Evolutionary conservation across 768 basidiomycete species (phyloP).

Genomic region (Xanthoconium purpureum): DNA sequence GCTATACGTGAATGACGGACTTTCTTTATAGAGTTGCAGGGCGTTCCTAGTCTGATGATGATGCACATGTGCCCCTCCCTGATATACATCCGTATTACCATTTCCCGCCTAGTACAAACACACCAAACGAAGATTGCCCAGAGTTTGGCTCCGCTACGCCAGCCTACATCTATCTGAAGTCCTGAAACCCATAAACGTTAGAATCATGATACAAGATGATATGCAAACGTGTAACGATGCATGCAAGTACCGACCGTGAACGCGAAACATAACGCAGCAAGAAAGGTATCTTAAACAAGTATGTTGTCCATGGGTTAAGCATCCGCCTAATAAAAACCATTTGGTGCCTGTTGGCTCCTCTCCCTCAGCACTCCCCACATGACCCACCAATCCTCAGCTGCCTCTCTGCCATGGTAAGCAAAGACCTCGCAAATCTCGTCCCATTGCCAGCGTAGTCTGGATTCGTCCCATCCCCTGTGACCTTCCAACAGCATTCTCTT

Average conservation of each 20-base stretch:
- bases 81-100: constrained; percentile 20
- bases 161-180: background rate
- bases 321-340: constrained; percentile 7
- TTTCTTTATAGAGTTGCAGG: constrained; percentile 17
- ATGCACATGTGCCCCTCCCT: constrained; percentile 3
- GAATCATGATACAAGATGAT: background rate
- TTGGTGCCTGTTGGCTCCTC: constrained; percentile 27
- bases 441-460: constrained; percentile 48
- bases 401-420: constrained; percentile 53
- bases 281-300: constrained; percentile 7
- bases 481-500: constrained; percentile 22
- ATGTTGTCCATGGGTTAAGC: constrained; percentile 5
- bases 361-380: constrained; percentile 52
- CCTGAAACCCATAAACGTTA: background rate
- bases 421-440: constrained; percentile 53
- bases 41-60: constrained; percentile 7
- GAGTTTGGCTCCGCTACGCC: background rate
- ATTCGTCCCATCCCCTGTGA: constrained; percentile 47
- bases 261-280: background rate
- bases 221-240: background rate
- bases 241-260: background rate
- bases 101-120: background rate
- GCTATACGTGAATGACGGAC: constrained; percentile 50
- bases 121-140: background rate
- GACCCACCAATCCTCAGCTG: constrained; percentile 66